Evolutionary conservation across 1,284 basidiomycete genomes (phyloP), one percentile per base, ranked within the genome.

Genomic region (Grifola frondosa): DNA sequence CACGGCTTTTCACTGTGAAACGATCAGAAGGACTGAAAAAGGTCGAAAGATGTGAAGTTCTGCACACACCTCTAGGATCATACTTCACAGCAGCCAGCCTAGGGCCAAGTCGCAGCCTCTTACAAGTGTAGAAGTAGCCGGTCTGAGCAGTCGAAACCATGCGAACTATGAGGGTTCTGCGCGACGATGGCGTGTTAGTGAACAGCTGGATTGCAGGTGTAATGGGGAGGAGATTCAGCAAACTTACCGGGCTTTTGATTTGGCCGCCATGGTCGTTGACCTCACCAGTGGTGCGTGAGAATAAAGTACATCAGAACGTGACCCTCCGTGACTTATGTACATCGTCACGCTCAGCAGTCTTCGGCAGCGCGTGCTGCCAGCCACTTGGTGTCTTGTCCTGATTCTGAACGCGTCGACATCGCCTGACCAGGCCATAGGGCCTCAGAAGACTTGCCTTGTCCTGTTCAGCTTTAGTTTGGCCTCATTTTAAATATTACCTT

Each of bases 101-200:
- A 17, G 87, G 80, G 4, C 80, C 84, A 56, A 80, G 65, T 23
- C 91, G 76, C 36, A 84, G 67, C 17, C 91, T 77, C 52, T 82
- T 77, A 4, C 86, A 88, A 9, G 89, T 90, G 68, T 94, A 95
- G 66, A 93, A 93, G 69, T 79, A 92, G 13, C 91, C 91, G 1
- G 91, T 93, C 63, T 91, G 85, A 2, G 91, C 91, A 2, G 90
- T 91, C 12, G 91, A 94, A 42, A 94, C 82, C 54, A 95, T 75
- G 37, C 89, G 85, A 40, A 94, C 82, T 46, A 94, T 83, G 45
- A 93, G 67, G 2, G 88, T 91, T 63, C 91, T 94, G 55, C 22
- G 29, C 10, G 12, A 29, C 20, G 30, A 37, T 16, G 30, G 10
- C n/a, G 29, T 24, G 11, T 31, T 28, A 37, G 6, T 39, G 13